A percentile compares a stretch with the other conserved stretches of the same genome.
Conservation (phyloP, 2,329 filamentous ascomycete species). For the Penicillium brasilianum region DNA sequence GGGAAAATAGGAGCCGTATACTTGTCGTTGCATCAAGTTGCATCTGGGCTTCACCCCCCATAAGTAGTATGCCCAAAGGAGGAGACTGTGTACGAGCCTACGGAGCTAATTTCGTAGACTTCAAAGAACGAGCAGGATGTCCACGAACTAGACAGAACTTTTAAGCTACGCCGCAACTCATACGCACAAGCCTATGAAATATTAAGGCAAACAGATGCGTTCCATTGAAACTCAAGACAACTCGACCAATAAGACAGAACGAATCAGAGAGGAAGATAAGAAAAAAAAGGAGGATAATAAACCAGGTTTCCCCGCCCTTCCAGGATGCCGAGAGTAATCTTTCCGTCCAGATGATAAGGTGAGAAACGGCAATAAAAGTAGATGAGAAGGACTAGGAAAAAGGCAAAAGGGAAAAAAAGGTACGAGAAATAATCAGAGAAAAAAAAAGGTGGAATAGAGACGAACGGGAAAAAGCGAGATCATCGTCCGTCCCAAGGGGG, state of each 20-base stretch:
- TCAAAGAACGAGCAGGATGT: neutral
- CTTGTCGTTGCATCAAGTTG: too few relatives aligned
- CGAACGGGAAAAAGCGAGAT: slow-evolving; percentile 13
- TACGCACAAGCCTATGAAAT: neutral
- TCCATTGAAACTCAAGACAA: slow-evolving; percentile 27
- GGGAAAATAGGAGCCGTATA: too few relatives aligned
- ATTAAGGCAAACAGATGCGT: slow-evolving; percentile 20
- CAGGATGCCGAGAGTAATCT: slow-evolving; percentile 31
- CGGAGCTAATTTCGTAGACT: neutral
- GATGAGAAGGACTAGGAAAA: slow-evolving; percentile 24
- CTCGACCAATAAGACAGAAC: slow-evolving; percentile 25
- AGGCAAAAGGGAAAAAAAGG: slow-evolving; percentile 20
- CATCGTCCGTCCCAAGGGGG: slow-evolving; percentile 4
- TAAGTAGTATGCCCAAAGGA: too few relatives aligned
- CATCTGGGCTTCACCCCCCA: too few relatives aligned
- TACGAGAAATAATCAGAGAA: slow-evolving; percentile 8
- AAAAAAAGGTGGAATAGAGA: slow-evolving; percentile 20
- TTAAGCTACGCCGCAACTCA: neutral
- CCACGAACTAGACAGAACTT: neutral
- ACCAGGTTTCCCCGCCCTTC: slow-evolving; percentile 27
- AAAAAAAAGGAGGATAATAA: slow-evolving; percentile 27
- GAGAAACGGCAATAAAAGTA: slow-evolving; percentile 18
- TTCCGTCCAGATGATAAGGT: slow-evolving; percentile 34
- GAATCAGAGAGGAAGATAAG: neutral
- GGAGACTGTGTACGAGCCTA: too few relatives aligned